A percentile compares a stretch with the other conserved stretches of the same genome.
These are phyloP conservation scores for Calamus simplicifolius DNA, from an alignment of 176 grass and related monocot genomes.

Conservation along the genomic window DNA sequence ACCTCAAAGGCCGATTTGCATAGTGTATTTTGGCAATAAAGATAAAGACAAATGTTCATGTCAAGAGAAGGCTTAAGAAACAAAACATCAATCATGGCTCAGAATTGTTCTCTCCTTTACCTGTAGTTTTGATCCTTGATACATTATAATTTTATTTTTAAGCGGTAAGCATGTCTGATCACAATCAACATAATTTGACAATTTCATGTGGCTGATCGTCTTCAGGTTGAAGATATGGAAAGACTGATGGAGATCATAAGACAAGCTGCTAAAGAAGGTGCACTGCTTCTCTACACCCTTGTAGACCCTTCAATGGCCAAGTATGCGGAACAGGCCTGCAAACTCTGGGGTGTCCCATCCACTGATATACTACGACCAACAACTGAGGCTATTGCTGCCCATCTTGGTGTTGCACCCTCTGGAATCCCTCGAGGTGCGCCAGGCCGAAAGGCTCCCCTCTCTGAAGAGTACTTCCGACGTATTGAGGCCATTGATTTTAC, in stretches of 20 bases:
- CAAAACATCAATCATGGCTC: no score
- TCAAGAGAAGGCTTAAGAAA: no score
- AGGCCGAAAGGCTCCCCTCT: slow-evolving; percentile 38
- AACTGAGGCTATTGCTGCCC: slow-evolving; percentile 79
- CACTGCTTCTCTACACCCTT: slow-evolving; percentile 82
- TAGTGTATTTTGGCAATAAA: no score
- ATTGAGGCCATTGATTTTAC: slow-evolving; percentile 97
- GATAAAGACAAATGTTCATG: no score
- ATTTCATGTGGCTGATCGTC: slow-evolving; percentile 11
- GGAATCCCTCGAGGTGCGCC: slow-evolving; percentile 76
- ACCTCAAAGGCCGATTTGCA: no score
- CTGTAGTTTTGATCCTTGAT: no score
- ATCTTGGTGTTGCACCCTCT: slow-evolving; percentile 90
- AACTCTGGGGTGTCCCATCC: slow-evolving; percentile 57
- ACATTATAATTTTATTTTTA: no score
- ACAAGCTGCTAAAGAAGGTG: slow-evolving; percentile 91
- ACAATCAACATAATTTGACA: slow-evolving; percentile 7
- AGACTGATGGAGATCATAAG: slow-evolving; percentile 76
- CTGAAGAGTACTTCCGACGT: slow-evolving; percentile 74
- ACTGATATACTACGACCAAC: slow-evolving; percentile 78
- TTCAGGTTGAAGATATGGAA: slow-evolving; percentile 62
- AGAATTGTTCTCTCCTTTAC: no score
- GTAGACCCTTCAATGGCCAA: slow-evolving; percentile 82
- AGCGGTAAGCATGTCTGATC: not conserved
- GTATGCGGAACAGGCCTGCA: slow-evolving; percentile 60